A percentile compares a stretch with the other conserved stretches of the same genome.
phyloP scores from a whole-genome alignment of 805 yeast genomes.

The Dipodascopsis tothii region DNA sequence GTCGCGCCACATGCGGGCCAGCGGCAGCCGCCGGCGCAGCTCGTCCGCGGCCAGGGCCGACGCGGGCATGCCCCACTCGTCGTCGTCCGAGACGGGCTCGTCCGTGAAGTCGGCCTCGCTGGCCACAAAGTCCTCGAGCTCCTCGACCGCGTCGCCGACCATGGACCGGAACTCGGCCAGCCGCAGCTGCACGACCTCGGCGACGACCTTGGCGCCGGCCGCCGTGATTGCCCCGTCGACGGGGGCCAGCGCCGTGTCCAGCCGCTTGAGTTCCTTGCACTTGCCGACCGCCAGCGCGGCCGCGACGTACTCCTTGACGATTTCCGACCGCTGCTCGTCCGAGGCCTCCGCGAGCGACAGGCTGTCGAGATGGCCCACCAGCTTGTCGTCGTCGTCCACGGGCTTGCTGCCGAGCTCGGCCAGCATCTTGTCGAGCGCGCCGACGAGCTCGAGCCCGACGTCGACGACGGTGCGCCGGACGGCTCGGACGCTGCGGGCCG shows the following conservation, averaged over 20 bases:
- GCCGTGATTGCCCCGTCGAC: neutral
- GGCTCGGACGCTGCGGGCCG: neutral
- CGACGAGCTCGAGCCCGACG: neutral
- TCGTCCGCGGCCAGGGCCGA: neutral
- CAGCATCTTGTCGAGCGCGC: conserved; percentile 7
- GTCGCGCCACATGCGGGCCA: conserved; percentile 6
- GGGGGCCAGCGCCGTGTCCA: conserved; percentile 6
- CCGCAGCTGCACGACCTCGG: conserved; percentile 5
- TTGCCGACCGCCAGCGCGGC: conserved; percentile 11
- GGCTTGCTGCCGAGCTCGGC: conserved; percentile 6
- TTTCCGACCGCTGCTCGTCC: conserved; percentile 1
- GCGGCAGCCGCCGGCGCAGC: neutral
- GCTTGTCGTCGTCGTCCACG: conserved; percentile 1
- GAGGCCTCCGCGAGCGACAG: neutral
- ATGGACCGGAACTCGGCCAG: neutral
- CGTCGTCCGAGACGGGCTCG: conserved; percentile 2
- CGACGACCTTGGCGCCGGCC: conserved; percentile 2
- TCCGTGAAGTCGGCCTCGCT: conserved; percentile 3
- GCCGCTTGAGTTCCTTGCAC: conserved; percentile 4
- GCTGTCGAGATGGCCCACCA: neutral
- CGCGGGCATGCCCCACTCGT: neutral
- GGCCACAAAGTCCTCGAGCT: conserved; percentile 10
- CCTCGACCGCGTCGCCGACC: conserved; percentile 9
- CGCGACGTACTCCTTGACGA: conserved; percentile 5
- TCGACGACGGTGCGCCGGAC: neutral